Percentiles rank a stretch among this genome's conserved stretches.
Evolutionary conservation across 371 early-diverging fungal genomes (phyloP).

Genomic region (Zychaea mexicana): DNA sequence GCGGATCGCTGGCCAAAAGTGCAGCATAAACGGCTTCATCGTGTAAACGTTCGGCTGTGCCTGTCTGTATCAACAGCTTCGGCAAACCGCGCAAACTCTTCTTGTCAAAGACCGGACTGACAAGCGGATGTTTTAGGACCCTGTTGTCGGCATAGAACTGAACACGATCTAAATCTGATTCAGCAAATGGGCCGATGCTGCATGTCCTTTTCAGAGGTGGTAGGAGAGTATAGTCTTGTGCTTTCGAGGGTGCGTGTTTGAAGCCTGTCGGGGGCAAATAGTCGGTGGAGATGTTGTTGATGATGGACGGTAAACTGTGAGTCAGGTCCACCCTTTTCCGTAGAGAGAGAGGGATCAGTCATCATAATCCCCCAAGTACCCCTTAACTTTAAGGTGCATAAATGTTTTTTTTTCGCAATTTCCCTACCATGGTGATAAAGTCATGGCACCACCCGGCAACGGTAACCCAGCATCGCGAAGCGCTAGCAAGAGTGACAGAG

Average conservation of each 20-base stretch:
- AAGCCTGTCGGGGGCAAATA: constrained; percentile 65
- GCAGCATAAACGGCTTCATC: constrained; percentile 63
- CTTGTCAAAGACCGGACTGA: constrained; percentile 54
- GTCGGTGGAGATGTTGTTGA: constrained; percentile 56
- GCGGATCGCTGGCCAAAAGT: constrained; percentile 29
- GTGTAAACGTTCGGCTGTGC: constrained; percentile 65
- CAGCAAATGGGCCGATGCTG: neutral
- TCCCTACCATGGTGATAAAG: constrained; percentile 50
- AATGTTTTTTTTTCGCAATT: constrained; percentile 19
- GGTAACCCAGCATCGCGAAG: constrained; percentile 58
- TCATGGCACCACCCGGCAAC: constrained; percentile 50
- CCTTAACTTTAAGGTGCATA: neutral
- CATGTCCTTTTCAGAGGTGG: constrained; percentile 17
- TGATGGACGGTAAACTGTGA: constrained; percentile 67
- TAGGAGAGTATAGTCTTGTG: constrained; percentile 35
- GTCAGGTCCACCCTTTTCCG: constrained; percentile 53
- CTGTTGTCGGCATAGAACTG: constrained; percentile 61
- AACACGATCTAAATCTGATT: constrained; percentile 35
- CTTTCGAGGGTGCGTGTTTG: constrained; percentile 41
- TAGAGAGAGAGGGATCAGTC: neutral
- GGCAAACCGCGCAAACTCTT: constrained; percentile 42
- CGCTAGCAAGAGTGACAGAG: constrained; percentile 46
- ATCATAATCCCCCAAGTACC: neutral
- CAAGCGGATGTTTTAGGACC: constrained; percentile 46
- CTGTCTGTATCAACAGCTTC: constrained; percentile 58